Evolutionary conservation across 495 filamentous ascomycete species (phyloP), one percentile per base, ranked within the genome.

Genomic region (Aspergillus sclerotiicarbonarius): DNA sequence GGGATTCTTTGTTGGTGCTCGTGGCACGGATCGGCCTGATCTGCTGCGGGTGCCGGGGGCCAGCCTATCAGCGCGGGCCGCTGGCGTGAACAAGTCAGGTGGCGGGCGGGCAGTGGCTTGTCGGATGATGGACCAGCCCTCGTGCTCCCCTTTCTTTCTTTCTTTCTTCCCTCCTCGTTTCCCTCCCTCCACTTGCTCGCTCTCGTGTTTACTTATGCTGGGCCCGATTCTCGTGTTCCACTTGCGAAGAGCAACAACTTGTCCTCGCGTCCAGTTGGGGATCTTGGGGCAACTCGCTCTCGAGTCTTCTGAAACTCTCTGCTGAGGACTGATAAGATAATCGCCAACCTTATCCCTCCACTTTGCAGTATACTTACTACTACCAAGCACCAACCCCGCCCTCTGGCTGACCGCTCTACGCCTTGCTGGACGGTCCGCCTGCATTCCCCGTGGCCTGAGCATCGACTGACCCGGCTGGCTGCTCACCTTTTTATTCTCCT

Each of bases 371-470:
- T 21, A 46, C n/a, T n/a, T n/a, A n/a, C n/a, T n/a, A n/a, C n/a
- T n/a, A n/a, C n/a, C n/a, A n/a, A n/a, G n/a, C n/a, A n/a, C n/a
- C 21, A 49, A 49, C 46, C 46, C 47, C 47, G 47, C 55, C 19
- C 51, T 29, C 19, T 16, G 57, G 53, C 32, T 59, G 46, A 46
- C 60, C 43, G 57, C 32, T 39, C 53, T 53, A 39, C 55, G 47
- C 54, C 30, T 43, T 53, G 1, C 33, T 53, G 25, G 50, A 18
- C 54, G 47, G 31, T 51, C 19, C 58, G 18, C 44, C 25, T 31
- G 52, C 19, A 20, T 15, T 50, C 47, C 25, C 47, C 25, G 47
- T 50, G 47, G 47, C 47, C 47, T 50, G 47, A 50, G 29, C 13
- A 53, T 31, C 37, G n/a, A 4, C 31, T 43, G 25, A 25, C 25